Percentiles rank a stretch among this genome's conserved stretches.
Evolutionary conservation across 2,329 filamentous ascomycete species (phyloP).

Genomic region (Pseudohalonectria lignicola): DNA sequence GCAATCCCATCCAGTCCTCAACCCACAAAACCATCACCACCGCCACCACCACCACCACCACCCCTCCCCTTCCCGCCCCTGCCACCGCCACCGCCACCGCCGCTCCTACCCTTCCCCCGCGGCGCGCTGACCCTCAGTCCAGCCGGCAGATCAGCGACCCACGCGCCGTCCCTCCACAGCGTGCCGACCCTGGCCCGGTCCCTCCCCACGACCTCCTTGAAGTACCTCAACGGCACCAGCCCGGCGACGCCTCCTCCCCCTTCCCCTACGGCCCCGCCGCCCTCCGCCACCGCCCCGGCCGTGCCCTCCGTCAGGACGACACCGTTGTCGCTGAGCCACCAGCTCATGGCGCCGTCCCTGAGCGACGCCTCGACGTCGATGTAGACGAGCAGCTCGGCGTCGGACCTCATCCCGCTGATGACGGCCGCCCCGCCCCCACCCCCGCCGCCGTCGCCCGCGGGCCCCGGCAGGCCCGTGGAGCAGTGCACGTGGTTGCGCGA

Average conservation of each 20-base stretch:
- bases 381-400: constrained; percentile 68
- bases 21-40: background rate
- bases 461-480: constrained; percentile 56
- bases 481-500: constrained; percentile 83
- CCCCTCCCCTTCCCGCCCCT: background rate
- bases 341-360: constrained; percentile 47
- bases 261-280: no score
- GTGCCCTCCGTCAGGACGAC: constrained; percentile 57
- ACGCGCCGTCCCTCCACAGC: constrained; percentile 60
- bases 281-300: no score
- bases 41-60: background rate
- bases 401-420: constrained; percentile 70
- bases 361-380: constrained; percentile 61
- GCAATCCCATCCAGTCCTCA: no score
- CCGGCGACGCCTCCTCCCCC: constrained; percentile 49
- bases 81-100: background rate
- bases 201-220: constrained; percentile 58
- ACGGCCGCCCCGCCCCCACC: constrained; percentile 26
- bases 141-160: constrained; percentile 55
- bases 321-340: constrained; percentile 72
- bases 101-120: constrained; percentile 32
- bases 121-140: constrained; percentile 38
- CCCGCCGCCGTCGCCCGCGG: background rate
- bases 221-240: constrained; percentile 54
- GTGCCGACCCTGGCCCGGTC: constrained; percentile 44